Conservation (phyloP, 768 basidiomycete species). For the Calocera viscosa region DNA sequence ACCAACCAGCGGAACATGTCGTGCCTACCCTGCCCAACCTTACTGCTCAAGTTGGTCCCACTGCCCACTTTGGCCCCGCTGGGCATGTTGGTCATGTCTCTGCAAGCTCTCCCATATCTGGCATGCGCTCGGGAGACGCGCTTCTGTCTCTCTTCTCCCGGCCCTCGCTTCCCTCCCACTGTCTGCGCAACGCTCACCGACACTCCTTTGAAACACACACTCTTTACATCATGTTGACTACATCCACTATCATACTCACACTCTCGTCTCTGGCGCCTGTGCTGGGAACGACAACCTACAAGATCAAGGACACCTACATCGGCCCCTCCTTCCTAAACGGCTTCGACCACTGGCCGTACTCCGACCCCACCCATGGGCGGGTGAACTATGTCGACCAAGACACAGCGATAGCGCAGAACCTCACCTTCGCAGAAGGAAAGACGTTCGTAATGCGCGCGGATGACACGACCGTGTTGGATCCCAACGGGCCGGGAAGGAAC, state of each 20-base stretch:
- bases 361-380: conserved; percentile 56
- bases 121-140: neutral
- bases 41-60: neutral
- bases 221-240: neutral
- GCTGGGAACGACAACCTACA: conserved; percentile 18
- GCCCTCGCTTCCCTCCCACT: neutral
- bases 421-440: conserved; percentile 28
- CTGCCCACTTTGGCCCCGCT: neutral
- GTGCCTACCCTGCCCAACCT: conserved; percentile 6
- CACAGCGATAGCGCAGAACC: conserved; percentile 33
- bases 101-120: neutral
- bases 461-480: conserved; percentile 27
- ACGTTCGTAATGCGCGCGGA: conserved; percentile 52
- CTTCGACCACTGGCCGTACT: conserved; percentile 39
- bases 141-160: neutral
- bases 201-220: neutral
- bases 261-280: neutral
- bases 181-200: neutral
- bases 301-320: conserved; percentile 23
- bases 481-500: conserved; percentile 38
- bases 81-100: conserved; percentile 5
- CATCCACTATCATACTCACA: neutral
- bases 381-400: conserved; percentile 43
- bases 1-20: neutral
- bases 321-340: conserved; percentile 35